Evolutionary conservation across 1,284 basidiomycete genomes (phyloP).

Genomic region (Boletellus deceptivus): DNA sequence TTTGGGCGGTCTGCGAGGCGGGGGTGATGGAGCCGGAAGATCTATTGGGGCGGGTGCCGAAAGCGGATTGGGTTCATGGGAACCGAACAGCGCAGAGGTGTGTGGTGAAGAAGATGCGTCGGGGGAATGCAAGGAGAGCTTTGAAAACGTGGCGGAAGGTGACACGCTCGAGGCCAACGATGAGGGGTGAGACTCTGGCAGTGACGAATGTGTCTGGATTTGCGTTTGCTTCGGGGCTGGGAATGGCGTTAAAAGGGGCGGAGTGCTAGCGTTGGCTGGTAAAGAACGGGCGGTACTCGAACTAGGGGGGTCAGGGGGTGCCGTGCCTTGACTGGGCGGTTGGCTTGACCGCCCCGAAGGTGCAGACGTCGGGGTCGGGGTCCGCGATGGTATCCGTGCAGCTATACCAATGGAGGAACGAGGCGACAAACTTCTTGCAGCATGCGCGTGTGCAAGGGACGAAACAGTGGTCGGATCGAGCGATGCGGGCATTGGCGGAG

Average conservation of each 20-base stretch:
- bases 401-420: slow-evolving; percentile 7
- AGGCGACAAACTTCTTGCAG: slow-evolving; percentile 18
- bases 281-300: not conserved
- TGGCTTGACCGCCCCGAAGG: slow-evolving; percentile 9
- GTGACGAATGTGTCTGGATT: slow-evolving; percentile 1
- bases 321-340: slow-evolving; percentile 1
- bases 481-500: slow-evolving; percentile 45
- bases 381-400: slow-evolving; percentile 12
- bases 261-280: not conserved
- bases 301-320: not conserved
- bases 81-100: slow-evolving; percentile 7
- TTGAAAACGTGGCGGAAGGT: slow-evolving; percentile 40
- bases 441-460: slow-evolving; percentile 24
- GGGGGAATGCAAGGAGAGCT: slow-evolving; percentile 37
- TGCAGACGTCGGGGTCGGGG: not conserved
- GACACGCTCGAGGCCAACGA: slow-evolving; percentile 24
- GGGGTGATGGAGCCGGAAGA: slow-evolving; percentile 9
- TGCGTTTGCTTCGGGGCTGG: slow-evolving; percentile 3
- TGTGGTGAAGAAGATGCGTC: slow-evolving; percentile 12
- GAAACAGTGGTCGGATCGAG: slow-evolving; percentile 38
- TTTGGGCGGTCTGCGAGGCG: slow-evolving; percentile 23
- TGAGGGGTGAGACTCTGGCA: not conserved
- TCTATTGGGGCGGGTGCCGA: slow-evolving; percentile 5
- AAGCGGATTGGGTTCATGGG: slow-evolving; percentile 6
- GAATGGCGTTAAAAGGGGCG: slow-evolving; percentile 8